These are phyloP conservation scores for Debaryomycetaceae sp. DNA, from an alignment of 1,139 yeast species.

Conservation along the genomic window DNA sequence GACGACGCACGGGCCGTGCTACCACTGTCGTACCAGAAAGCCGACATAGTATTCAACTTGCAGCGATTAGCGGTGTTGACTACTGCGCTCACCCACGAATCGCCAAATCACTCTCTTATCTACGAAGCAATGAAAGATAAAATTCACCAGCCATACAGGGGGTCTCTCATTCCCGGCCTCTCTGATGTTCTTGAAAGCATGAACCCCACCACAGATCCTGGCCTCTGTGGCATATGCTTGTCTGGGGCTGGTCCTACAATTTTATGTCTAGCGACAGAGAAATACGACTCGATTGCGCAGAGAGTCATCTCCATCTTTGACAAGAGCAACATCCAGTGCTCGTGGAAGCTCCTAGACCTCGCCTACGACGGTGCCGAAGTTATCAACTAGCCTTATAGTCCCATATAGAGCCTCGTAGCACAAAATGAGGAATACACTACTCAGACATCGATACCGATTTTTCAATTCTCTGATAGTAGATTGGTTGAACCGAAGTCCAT, in stretches of 20 bases:
- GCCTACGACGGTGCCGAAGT: conserved; percentile 85
- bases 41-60: conserved; percentile 84
- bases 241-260: conserved; percentile 99
- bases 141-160: conserved; percentile 93
- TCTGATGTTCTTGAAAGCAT: conserved; percentile 75
- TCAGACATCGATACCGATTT: conserved; percentile 4
- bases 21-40: conserved; percentile 74
- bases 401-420: background rate
- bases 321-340: conserved; percentile 64
- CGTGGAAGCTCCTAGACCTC: conserved; percentile 79
- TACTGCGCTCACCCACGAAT: conserved; percentile 77
- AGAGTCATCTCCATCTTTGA: conserved; percentile 70
- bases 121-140: conserved; percentile 96
- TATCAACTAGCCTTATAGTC: background rate
- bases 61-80: conserved; percentile 47
- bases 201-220: conserved; percentile 79
- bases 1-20: conserved; percentile 87
- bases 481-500: background rate
- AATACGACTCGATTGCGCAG: conserved; percentile 78
- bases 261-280: conserved; percentile 84
- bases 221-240: conserved; percentile 87
- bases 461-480: conserved; percentile 1
- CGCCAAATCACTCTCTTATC: conserved; percentile 79
- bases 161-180: conserved; percentile 86
- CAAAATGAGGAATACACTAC: background rate